phyloP scores from a whole-genome alignment of 1,284 basidiomycete genomes.

The Naganishia sp. region DNA sequence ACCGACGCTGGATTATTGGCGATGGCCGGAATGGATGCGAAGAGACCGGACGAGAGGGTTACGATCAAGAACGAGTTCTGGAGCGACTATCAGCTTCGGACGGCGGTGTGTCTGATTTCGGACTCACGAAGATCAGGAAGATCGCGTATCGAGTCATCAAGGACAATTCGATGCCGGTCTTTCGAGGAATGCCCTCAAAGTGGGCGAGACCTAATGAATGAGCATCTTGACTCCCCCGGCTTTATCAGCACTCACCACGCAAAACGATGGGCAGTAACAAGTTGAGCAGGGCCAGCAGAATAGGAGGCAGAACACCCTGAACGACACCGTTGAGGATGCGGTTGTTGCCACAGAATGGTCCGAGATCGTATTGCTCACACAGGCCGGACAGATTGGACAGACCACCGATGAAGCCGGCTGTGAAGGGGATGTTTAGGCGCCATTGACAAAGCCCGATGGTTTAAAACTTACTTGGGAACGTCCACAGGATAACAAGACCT shows the following conservation, averaged over 20 bases:
- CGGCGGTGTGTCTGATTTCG: not conserved
- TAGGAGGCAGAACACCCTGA: constrained; percentile 65
- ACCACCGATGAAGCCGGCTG: constrained; percentile 56
- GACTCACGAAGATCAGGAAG: constrained; percentile 68
- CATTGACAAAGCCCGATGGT: not conserved
- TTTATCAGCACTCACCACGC: constrained; percentile 56
- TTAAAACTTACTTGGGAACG: constrained; percentile 57
- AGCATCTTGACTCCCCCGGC: not conserved
- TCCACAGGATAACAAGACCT: constrained; percentile 68
- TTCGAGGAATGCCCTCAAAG: constrained; percentile 71
- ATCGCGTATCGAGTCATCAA: constrained; percentile 74
- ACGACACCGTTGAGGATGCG: constrained; percentile 65
- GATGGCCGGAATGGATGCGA: constrained; percentile 55
- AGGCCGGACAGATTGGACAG: constrained; percentile 58
- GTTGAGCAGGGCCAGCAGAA: constrained; percentile 68
- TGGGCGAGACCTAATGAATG: constrained; percentile 60
- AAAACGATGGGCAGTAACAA: constrained; percentile 69
- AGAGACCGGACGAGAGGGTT: constrained; percentile 67
- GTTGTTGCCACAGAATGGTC: constrained; percentile 38
- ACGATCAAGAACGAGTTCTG: constrained; percentile 67
- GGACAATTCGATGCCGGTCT: constrained; percentile 69
- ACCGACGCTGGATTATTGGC: constrained; percentile 60
- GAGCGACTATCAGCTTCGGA: not conserved
- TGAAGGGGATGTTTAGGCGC: not conserved
- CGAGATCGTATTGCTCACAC: constrained; percentile 54